Base-by-base conservation (phyloP, 1,139 yeast species). In the Pichia sp. region DNA sequence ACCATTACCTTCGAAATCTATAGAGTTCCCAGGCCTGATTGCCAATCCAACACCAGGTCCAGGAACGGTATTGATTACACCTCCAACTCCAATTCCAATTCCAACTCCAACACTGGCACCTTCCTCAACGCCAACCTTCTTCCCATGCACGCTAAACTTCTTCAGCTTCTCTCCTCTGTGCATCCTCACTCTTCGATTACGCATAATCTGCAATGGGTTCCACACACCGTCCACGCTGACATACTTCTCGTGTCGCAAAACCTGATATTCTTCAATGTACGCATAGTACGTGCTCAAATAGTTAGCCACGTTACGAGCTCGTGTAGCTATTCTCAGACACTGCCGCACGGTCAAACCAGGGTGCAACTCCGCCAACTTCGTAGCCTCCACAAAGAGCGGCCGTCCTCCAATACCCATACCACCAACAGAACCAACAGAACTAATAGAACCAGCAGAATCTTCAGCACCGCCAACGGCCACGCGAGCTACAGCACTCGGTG, bases 151-250 rank as follows among this genome's bases (percentile, higher is more conserved):
- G 22, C 33, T 21, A 27, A 36, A 32, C 13, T 37, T 34, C 12
- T 44, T 44, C 10, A 48, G 26, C 14, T 38, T 38, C 19, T 69
- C 73, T 29, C 60, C 60, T 47, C 69, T 62, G 46, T 68, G 71
- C 45, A 68, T 67, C 46, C 72, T 55, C 10, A 78, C 54, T 40
- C 67, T 65, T 38, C 96, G 64, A 55, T 86, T 82, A 42, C 96
- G 62, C 25, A 86, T 73, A 15, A 78, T 70, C 53, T 84, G 95
- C 31, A 86, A 61, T 2, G 96, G 96, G 52, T 86, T 86, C 59
- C 80, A 86, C 3, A 73, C 71, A 1, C 81, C 84, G 42, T 78
- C 86, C 2, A 80, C 71, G 1, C 73, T 67, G 0, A 66, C 66
- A 40, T 66, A 68, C 10, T 46, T 45, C 22, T 58, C 30, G 30